Percentiles rank a stretch among this genome's conserved stretches.
phyloP scores from a whole-genome alignment of 768 basidiomycete genomes.

The Myochromella boudieri region DNA sequence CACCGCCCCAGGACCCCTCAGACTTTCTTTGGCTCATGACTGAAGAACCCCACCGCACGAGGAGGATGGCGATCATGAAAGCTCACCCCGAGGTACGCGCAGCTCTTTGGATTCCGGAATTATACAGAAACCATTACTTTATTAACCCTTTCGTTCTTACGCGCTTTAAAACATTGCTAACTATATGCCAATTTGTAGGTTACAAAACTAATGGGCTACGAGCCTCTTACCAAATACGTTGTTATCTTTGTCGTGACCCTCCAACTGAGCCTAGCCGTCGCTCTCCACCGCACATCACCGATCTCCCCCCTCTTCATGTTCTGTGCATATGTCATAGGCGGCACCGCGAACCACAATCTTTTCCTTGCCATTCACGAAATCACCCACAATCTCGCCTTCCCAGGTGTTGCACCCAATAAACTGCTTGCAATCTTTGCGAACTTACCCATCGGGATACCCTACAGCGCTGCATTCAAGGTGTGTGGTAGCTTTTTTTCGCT shows the following conservation, averaged over 20 bases:
- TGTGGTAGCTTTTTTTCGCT: conserved; percentile 4
- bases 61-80: conserved; percentile 88
- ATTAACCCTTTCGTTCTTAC: no score
- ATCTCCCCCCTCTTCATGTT: conserved; percentile 72
- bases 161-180: no score
- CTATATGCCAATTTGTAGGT: conserved; percentile 57
- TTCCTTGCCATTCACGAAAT: conserved; percentile 99
- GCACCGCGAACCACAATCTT: conserved; percentile 95
- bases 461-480: conserved; percentile 94
- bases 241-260: conserved; percentile 80
- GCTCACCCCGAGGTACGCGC: conserved; percentile 80
- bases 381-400: conserved; percentile 95
- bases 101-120: no score
- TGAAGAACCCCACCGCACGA: conserved; percentile 92
- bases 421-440: conserved; percentile 89
- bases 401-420: conserved; percentile 79
- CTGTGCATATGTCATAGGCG: conserved; percentile 84
- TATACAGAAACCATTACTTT: no score
- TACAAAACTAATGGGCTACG: conserved; percentile 94
- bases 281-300: conserved; percentile 67
- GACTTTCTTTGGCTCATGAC: conserved; percentile 98
- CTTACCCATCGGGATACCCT: conserved; percentile 91
- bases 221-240: conserved; percentile 87
- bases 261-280: conserved; percentile 65
- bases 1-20: conserved; percentile 68